Evolutionary conservation across 1,284 basidiomycete genomes (phyloP), one percentile per base, ranked within the genome.

Genomic region (Inonotus obliquus): DNA sequence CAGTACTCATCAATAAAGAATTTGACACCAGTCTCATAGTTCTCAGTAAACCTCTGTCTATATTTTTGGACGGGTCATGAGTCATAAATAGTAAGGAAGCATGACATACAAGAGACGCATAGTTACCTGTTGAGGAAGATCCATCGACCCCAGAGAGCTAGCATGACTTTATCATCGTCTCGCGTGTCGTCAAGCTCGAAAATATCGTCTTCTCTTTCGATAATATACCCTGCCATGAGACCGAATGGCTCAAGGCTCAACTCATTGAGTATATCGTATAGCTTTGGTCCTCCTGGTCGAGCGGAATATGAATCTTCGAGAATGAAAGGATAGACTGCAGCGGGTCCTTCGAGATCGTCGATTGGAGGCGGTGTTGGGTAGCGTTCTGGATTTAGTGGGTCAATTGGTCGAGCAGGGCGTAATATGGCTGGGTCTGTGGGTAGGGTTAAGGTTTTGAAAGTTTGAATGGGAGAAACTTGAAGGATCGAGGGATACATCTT

Each of bases 161-260:
- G 80, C 76, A 91, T 86, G 4, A 89, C 83, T 69, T 91, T 91
- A 63, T 86, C 82, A 63, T 90, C 87, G 64, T 89, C 87, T 29
- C 77, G 74, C 4, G 89, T 73, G 66, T 87, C 83, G 64, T 87
- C 84, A 47, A 80, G 73, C 63, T 89, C 85, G 63, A 83, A 89
- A 0, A 91, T 76, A 65, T 89, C 87, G 58, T 89, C 89, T 67
- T 91, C 88, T 44, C 81, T 74, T 60, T 89, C 87, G 2, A 86
- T 56, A 14, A 91, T 77, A 35, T 78, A 74, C 87, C 88, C 90
- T 1, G 79, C 76, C 56, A 88, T 76, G 0, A 87, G 71, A 1
- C 89, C 89, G 64, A 80, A 91, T 2, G 72, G 74, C 23, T 84
- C 79, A 63, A 86, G 69, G 0, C 86, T 78, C 10, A 88, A 70